Evolutionary conservation across 2,329 filamentous ascomycete genomes (phyloP).

Genomic region (Polytolypa hystricis): DNA sequence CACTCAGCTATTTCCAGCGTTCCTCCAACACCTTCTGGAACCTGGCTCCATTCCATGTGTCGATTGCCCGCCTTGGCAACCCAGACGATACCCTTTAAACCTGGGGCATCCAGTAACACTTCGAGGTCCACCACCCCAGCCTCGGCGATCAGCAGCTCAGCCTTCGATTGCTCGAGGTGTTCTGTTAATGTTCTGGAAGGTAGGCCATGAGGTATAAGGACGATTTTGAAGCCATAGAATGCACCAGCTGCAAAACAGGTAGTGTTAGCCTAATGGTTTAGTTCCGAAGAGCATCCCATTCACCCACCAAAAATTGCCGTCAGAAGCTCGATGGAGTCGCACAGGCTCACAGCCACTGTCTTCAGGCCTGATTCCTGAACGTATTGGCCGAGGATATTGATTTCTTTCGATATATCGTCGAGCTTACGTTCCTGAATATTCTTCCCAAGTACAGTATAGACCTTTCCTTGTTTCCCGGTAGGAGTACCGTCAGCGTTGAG

Average conservation of each 20-base stretch:
- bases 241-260: slow-evolving; percentile 60
- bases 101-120: slow-evolving; percentile 55
- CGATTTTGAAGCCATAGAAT: slow-evolving; percentile 77
- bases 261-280: slow-evolving; percentile 3
- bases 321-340: slow-evolving; percentile 85
- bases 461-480: slow-evolving; percentile 52
- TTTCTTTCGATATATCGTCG: slow-evolving; percentile 67
- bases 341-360: slow-evolving; percentile 78
- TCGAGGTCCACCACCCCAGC: slow-evolving; percentile 81
- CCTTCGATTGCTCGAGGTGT: slow-evolving; percentile 61
- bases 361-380: slow-evolving; percentile 56
- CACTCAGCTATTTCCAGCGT: slow-evolving; percentile 77
- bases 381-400: slow-evolving; percentile 75
- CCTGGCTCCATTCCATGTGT: slow-evolving; percentile 92
- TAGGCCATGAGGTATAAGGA: slow-evolving; percentile 75
- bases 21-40: slow-evolving; percentile 64
- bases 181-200: slow-evolving; percentile 56
- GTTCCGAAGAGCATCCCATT: not conserved
- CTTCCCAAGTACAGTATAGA: slow-evolving; percentile 69
- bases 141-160: slow-evolving; percentile 71
- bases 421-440: slow-evolving; percentile 62
- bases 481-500: slow-evolving; percentile 51
- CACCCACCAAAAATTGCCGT: slow-evolving; percentile 59
- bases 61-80: slow-evolving; percentile 82
- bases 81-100: slow-evolving; percentile 73